Percentiles rank a stretch among this genome's conserved stretches.
Conservation (phyloP, 345 rosid genomes). For the Isatis tinctoria region DNA sequence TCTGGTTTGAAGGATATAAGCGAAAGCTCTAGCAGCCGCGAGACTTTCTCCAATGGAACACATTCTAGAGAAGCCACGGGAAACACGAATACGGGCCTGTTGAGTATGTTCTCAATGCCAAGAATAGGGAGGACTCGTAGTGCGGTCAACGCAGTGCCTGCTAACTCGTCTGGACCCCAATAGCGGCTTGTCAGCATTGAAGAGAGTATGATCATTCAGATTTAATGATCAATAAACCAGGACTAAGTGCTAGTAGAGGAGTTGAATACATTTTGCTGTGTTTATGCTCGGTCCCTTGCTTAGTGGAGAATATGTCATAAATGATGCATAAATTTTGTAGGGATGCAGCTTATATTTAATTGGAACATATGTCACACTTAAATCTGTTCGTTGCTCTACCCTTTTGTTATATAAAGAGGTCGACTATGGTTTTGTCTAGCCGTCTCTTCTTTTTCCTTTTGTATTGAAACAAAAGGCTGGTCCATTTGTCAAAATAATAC, state of each 20-base stretch:
- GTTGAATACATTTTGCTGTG: not conserved
- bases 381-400: constrained; percentile 19
- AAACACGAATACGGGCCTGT: constrained; percentile 5
- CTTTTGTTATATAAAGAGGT: not conserved
- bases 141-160: constrained; percentile 9
- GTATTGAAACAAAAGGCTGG: constrained; percentile 14
- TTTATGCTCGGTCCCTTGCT: constrained; percentile 11
- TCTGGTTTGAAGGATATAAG: constrained; percentile 45
- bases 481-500: constrained; percentile 4
- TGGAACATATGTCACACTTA: not conserved
- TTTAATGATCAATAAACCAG: not conserved
- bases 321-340: constrained; percentile 18
- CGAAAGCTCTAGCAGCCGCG: constrained; percentile 13
- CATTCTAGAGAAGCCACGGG: constrained; percentile 13
- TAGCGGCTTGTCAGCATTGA: constrained; percentile 11
- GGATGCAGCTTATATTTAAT: constrained; percentile 14
- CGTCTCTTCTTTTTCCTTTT: constrained; percentile 2
- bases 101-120: constrained; percentile 23
- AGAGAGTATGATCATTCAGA: not conserved
- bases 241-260: not conserved
- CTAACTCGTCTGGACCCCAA: constrained; percentile 33
- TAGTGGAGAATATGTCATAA: not conserved
- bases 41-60: constrained; percentile 20
- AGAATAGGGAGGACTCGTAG: constrained; percentile 28
- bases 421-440: constrained; percentile 11